A percentile compares a stretch with the other conserved stretches of the same genome.
These are phyloP conservation scores for Neopestalotiopsis sp. DNA, from an alignment of 2,329 filamentous ascomycete genomes.

Conservation along the genomic window DNA sequence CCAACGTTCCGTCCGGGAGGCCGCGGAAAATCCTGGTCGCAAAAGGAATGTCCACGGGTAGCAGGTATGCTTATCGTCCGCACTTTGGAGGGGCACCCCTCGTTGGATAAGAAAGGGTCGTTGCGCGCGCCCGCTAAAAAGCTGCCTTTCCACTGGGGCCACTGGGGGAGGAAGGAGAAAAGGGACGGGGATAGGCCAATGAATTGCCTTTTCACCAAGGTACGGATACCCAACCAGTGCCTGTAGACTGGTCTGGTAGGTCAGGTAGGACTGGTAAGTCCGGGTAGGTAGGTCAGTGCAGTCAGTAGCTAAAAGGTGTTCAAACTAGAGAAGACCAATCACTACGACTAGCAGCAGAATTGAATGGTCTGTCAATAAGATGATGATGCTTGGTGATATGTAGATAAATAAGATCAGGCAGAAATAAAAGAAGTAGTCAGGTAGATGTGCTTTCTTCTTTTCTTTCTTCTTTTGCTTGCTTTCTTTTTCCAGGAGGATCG, in stretches of 20 bases:
- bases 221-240: too few species aligned
- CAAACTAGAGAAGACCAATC: background rate
- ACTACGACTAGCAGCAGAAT: background rate
- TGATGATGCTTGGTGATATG: background rate
- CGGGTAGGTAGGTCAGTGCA: background rate
- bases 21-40: background rate
- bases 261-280: background rate
- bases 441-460: background rate
- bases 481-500: background rate
- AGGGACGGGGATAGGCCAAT: background rate
- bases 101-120: background rate
- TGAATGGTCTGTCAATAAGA: background rate
- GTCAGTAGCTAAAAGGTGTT: background rate
- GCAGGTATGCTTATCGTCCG: background rate
- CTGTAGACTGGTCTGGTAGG: too few species aligned
- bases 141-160: too few species aligned
- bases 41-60: slow-evolving; percentile 1
- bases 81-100: background rate
- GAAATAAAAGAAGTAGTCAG: background rate
- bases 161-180: background rate
- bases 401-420: background rate
- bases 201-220: too few species aligned
- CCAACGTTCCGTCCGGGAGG: background rate
- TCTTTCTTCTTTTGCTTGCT: background rate
- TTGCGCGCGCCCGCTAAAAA: background rate